Base-by-base conservation (phyloP, 306 rosid species). In the Rosa rugosa region DNA sequence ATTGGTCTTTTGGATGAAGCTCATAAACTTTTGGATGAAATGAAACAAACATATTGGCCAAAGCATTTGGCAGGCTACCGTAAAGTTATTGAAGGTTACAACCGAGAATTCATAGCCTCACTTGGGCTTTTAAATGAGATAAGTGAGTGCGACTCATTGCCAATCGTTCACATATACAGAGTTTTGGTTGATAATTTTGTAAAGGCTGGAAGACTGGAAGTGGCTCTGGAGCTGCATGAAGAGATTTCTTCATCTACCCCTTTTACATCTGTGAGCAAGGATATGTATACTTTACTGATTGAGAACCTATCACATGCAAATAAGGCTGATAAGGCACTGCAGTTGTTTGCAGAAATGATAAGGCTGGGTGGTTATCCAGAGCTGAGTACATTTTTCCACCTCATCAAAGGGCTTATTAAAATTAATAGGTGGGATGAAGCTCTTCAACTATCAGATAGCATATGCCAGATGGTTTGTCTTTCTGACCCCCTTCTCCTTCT, bases 11-110 rank as follows among this genome's bases (percentile, higher is more conserved):
- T 91, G 84, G 98, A 93, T 40, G 87, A 93, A 83, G 98, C 97
- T 75, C 83, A 81, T 87, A 85, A 68, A 77, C 91, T 93, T 75
- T 84, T 93, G 82, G 91, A 85, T 81, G 98, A 91, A 88, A 93
- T 91, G 97, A 93, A 89, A 77, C 97, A 88, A 42, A 93, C 90
- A 0, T 89, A 89, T 75, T 93, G 97, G 98, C 98, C 98, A 63
- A 91, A 84, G 80, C 88, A 87, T 84, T 66, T 89, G 83, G 81
- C 89, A 82, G 83, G 94, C 83, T 85, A 88, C 84, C 73, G 75
- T 57, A 93, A 91, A 81, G 86, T 89, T 77, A 85, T 91, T 77
- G 89, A 93, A 84, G 98, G 98, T 75, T 89, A 89, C 79, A 91
- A 74, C 78, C 80, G 81, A 79, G 91, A 93, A 77, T 93, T 88